phyloP scores from a whole-genome alignment of 345 rosid species.

The Boechera divaricarpa region DNA sequence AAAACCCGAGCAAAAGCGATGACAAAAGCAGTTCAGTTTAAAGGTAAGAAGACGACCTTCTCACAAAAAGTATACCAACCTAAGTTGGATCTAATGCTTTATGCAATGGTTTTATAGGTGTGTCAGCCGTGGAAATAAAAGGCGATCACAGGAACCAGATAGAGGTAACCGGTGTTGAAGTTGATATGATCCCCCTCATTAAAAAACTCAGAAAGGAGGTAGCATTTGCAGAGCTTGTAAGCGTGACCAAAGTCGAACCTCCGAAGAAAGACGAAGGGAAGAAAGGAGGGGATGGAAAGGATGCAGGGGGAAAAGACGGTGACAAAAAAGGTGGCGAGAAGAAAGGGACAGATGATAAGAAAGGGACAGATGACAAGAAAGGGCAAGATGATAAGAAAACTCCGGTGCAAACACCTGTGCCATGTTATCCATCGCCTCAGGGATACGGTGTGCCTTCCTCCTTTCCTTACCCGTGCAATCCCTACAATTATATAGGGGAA shows the following conservation, averaged over 20 bases:
- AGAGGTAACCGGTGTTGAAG: constrained; percentile 56
- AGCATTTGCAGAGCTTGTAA: constrained; percentile 52
- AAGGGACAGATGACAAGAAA: constrained; percentile 6
- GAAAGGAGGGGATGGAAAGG: constrained; percentile 17
- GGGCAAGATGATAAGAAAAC: constrained; percentile 1
- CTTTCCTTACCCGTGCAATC: constrained; percentile 38
- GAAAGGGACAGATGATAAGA: not conserved
- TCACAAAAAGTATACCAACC: not conserved
- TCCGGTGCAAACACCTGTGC: not conserved
- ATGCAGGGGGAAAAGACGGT: not conserved
- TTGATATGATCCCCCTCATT: constrained; percentile 47
- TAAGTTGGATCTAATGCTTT: constrained; percentile 5
- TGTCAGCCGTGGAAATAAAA: constrained; percentile 50
- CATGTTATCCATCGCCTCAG: constrained; percentile 35
- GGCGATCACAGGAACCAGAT: constrained; percentile 57
- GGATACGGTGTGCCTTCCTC: constrained; percentile 42
- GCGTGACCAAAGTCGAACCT: constrained; percentile 45
- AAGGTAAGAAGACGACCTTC: constrained; percentile 28
- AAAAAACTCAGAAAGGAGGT: constrained; percentile 46
- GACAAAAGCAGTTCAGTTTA: constrained; percentile 38
- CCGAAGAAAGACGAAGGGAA: constrained; percentile 36
- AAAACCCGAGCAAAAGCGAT: constrained; percentile 42
- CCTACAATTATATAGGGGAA: constrained; percentile 26
- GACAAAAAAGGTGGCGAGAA: constrained; percentile 20
- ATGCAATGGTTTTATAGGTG: constrained; percentile 46